Base-by-base conservation (phyloP, 2,329 filamentous ascomycete genomes). In the Pyricularia sp. region DNA sequence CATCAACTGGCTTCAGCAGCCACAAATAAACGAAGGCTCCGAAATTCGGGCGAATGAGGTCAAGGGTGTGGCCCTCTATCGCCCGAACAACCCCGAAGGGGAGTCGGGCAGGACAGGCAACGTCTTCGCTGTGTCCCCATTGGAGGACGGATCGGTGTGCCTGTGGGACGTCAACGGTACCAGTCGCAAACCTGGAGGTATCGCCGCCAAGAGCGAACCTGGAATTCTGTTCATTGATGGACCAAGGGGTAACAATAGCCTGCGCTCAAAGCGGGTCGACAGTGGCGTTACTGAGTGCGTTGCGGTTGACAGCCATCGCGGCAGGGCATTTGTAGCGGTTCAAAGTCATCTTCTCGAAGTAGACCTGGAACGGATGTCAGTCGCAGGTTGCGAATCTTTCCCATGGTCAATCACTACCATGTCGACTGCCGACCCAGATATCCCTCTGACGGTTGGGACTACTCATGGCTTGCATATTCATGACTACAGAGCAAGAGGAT, bases 81-180 rank as follows among this genome's bases (percentile, higher is more conserved):
- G 82, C 7, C 81, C 82, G 24, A 77, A 77, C 69, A 78, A 76
- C 26, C 78, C 80, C 1, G 80, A 79, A 40, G 76, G 79, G n/a
- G 65, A 67, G 6, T 10, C 70, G 19, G 77, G 22, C 30, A 33
- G 63, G 24, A 12, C 31, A 22, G 31, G 16, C 16, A 75, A 33
- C 26, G 77, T 76, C 67, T 79, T 87, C 64, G 86, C 90, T 0
- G 82, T 96, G 19, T 88, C 89, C 0, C 91, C 92, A 2, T 78
- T 96, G 8, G 91, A 96, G 66, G 90, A 97, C 72, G 92, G 92
- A 0, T 91, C 90, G 63, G 82, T 97, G n/a, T 90, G 88, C 69
- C 76, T 96, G 7, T 97, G 92, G 92, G 89, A 96, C 71, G 78
- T 90, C 63, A 85, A 82, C 65, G 83, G 82, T 1, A 82, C 80